Evolutionary conservation across 208 protist genomes (phyloP), one percentile per base, ranked within the genome.

Genomic region (Phytomonas sp.): DNA sequence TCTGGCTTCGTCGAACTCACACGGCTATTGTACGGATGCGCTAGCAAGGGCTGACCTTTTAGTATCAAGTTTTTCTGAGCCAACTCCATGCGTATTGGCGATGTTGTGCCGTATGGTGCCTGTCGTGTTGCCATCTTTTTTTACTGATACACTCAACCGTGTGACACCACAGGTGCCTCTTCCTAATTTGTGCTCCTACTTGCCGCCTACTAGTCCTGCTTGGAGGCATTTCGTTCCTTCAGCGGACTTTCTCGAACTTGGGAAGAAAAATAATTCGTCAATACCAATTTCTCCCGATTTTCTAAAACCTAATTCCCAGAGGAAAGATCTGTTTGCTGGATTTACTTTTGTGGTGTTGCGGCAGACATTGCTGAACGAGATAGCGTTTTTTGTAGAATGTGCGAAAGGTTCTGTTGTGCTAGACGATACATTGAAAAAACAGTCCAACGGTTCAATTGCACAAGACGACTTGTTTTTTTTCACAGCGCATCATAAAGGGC

Each of bases 71-170:
- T 69, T 42, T 30, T 68, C 88, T 32, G 78, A 77, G 67, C 79
- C 82, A 12, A 82, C 83, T n/a, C 74, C 81, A 23, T 80, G 75
- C 32, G 76, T 82, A 29, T 76, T 94, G 2, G 81, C 82, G 11
- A 76, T 83, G 70, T 72, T 94, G n/a, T 88, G 82, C 69, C 71
- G 84, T 12, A 77, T 73, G 14, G 73, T 73, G 11, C 79, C 79
- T 42, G 81, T 94, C 60, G 88, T 94, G 14, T 76, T 77, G 0
- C 86, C 86, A 12, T 73, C 65, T 29, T 94, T 82, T 75, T 88
- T 94, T 64, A 36, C 65, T 23, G 76, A 76, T 23, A 56, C 91
- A 40, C 49, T 64, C 36, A 74, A 82, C 60, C 74, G 77, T 60
- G 68, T 66, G 8, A 76, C 69, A 1, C 74, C 82, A n/a, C 81